phyloP scores from a whole-genome alignment of 192 early-diverging fungal species.

The Coemansia sp. region DNA sequence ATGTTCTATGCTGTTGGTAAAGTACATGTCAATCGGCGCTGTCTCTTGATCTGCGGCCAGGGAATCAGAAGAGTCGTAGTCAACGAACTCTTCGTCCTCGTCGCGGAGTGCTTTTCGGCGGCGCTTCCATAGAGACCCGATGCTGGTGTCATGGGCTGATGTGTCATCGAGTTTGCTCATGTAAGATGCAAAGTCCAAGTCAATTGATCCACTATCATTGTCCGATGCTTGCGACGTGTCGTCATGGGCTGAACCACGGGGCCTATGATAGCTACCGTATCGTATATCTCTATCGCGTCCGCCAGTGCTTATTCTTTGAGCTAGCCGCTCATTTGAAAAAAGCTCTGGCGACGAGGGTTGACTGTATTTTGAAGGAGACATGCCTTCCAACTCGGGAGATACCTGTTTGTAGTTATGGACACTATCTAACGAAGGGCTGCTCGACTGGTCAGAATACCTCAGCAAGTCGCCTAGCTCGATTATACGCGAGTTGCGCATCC shows the following conservation, averaged over 20 bases:
- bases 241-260: neutral
- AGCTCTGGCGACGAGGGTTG: conserved; percentile 21
- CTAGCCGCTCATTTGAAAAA: neutral
- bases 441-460: conserved; percentile 14
- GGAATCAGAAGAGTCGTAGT: conserved; percentile 40
- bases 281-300: neutral
- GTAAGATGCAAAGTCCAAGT: conserved; percentile 19
- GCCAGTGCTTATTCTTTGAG: neutral
- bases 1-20: conserved; percentile 43
- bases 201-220: conserved; percentile 9
- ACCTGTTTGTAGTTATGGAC: neutral
- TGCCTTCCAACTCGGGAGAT: neutral
- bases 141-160: neutral
- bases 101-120: neutral
- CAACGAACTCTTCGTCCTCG: conserved; percentile 6
- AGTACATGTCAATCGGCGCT: conserved; percentile 26
- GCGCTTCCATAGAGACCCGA: neutral
- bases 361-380: neutral
- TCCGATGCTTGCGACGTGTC: neutral
- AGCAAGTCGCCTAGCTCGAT: conserved; percentile 38
- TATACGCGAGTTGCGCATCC: conserved; percentile 26
- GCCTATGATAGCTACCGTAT: neutral
- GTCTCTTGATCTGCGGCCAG: conserved; percentile 20
- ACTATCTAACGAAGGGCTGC: neutral
- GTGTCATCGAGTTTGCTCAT: neutral